Percentiles rank a stretch among this genome's conserved stretches.
These are phyloP conservation scores for Hypoxylon intermedium DNA, from an alignment of 495 filamentous ascomycete species.

Conservation along the genomic window DNA sequence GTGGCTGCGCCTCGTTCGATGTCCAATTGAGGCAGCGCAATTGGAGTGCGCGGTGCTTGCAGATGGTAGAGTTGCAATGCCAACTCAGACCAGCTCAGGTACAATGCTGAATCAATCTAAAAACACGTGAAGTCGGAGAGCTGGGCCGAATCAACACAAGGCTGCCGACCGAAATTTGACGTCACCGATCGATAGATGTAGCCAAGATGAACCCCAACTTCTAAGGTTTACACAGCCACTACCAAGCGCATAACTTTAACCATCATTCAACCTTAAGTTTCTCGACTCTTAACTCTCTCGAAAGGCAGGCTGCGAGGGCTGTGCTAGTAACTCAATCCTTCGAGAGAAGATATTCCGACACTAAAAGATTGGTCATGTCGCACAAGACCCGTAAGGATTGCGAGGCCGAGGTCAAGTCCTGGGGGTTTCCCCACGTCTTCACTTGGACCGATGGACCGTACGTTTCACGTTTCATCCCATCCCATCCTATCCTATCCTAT, in stretches of 20 bases:
- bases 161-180: slow-evolving; percentile 27
- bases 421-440: slow-evolving; percentile 80
- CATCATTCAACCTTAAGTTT: neutral
- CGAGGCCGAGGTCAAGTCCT: slow-evolving; percentile 72
- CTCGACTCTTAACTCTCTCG: neutral
- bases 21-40: slow-evolving; percentile 18
- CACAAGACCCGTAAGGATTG: slow-evolving; percentile 27
- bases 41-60: slow-evolving; percentile 27
- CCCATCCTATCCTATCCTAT: no score
- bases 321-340: slow-evolving; percentile 1
- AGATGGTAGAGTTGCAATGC: slow-evolving; percentile 8
- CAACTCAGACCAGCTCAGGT: neutral
- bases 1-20: slow-evolving; percentile 22
- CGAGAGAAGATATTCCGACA: no score
- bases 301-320: no score
- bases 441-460: slow-evolving; percentile 83
- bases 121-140: slow-evolving; percentile 10
- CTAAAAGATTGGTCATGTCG: slow-evolving; percentile 22
- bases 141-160: slow-evolving; percentile 16
- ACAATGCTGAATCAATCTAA: neutral
- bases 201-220: slow-evolving; percentile 1
- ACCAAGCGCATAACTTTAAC: neutral
- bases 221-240: slow-evolving; percentile 24
- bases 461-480: slow-evolving; percentile 29
- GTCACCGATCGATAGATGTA: slow-evolving; percentile 12